Base-by-base conservation (phyloP, 2,329 filamentous ascomycete species). In the Colletotrichum phormii region DNA sequence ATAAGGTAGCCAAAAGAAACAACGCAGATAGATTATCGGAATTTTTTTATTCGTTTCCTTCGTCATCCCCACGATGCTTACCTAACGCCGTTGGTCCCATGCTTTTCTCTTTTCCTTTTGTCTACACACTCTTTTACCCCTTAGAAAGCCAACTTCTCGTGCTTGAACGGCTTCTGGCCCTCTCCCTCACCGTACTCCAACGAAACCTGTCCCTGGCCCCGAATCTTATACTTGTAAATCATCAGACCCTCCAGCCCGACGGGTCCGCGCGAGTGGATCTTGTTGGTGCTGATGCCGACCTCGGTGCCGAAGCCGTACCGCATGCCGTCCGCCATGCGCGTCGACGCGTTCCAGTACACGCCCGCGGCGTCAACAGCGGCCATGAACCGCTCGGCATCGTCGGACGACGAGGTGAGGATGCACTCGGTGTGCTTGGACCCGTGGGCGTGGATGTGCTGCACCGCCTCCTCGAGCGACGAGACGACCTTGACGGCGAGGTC, bases 271-370 rank as follows among this genome's bases (percentile, higher is more conserved):
- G 94, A 94, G 81, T 99, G 97, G 75, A 99, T 98, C 87, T 98
- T 99, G 87, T 98, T 99, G 62, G 97, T 99, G 85, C 94, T 97
- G 83, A 99, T 98, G 67, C 97, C 97, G 29, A 99, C 97, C 84
- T 99, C 97, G 0, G 97, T 98, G 60, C 97, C 97, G 83, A 99
- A 99, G 8, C 97, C 97, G 81, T 97, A 98, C 54, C 97, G 89
- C 93, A 97, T 98, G 8, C 97, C 97, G 81, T 99, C 97, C 6
- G 95, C 95, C 84, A 99, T 96, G 63, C 97, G 90, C 9, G 95
- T 98, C 29, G 94, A 97, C 8, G 95, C 94, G 81, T 99, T 99
- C 95, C 96, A 98, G 87, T 97, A 99, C 22, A 96, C 95, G 64
- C 95, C 96, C 0, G 95, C 93, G 33, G 95, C 94, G 84, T 98